Percentiles rank a stretch among this genome's conserved stretches.
These are phyloP conservation scores for Annulohypoxylon bovei DNA, from an alignment of 495 filamentous ascomycete species.

Conservation along the genomic window DNA sequence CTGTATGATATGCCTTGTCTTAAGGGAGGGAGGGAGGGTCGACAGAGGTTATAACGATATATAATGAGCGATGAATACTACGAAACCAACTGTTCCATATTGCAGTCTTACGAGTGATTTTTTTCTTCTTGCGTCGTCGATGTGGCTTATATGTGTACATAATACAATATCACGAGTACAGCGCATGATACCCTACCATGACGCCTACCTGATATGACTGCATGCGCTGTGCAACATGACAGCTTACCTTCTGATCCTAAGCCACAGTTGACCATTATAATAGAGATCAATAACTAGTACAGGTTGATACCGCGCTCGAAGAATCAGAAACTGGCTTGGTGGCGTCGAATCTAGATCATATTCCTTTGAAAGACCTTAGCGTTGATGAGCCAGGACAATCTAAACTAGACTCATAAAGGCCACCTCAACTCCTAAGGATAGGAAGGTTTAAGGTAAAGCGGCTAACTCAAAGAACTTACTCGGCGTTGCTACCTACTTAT, in stretches of 20 bases:
- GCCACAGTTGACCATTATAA: not conserved
- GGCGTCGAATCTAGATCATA: not conserved
- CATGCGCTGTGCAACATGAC: slow-evolving; percentile 5
- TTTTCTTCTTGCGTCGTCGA: not conserved
- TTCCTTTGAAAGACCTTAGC: not conserved
- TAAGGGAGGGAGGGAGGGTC: not conserved
- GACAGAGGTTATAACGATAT: not conserved
- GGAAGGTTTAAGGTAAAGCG: no score
- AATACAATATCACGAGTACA: not conserved
- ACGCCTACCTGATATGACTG: not conserved
- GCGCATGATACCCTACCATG: not conserved
- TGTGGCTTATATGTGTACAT: slow-evolving; percentile 3
- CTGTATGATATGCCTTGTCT: slow-evolving; percentile 17
- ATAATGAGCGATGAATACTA: slow-evolving; percentile 28
- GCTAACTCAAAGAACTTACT: no score
- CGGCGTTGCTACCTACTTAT: no score
- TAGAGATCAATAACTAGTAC: not conserved
- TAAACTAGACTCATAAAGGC: no score
- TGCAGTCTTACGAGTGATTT: not conserved
- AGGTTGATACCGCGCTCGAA: not conserved
- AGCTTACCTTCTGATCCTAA: not conserved
- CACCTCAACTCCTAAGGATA: no score
- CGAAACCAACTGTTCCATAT: not conserved
- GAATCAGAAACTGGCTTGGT: not conserved
- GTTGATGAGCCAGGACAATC: not conserved